phyloP scores from a whole-genome alignment of 768 basidiomycete species.

The Trichaptum fuscoviolaceum region DNA sequence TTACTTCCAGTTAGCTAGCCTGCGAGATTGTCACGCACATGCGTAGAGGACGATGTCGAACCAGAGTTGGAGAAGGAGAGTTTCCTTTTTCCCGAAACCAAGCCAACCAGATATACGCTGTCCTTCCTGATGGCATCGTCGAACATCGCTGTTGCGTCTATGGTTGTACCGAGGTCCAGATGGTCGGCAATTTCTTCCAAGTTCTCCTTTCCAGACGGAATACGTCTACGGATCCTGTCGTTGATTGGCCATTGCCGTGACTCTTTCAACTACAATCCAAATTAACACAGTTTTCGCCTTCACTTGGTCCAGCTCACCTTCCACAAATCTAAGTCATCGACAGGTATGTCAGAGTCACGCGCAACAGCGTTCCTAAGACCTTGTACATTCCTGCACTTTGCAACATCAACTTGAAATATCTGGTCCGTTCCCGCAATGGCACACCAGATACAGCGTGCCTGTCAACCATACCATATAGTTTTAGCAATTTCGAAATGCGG shows the following conservation, averaged over 20 bases:
- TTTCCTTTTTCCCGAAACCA: not conserved
- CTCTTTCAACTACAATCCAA: not conserved
- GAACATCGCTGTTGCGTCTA: not conserved
- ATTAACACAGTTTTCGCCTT: not conserved
- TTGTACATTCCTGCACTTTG: not conserved
- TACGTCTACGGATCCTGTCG: not conserved
- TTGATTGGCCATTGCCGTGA: not conserved
- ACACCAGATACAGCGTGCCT: not conserved
- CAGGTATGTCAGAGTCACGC: not conserved
- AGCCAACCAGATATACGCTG: not conserved
- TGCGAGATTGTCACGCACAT: not conserved
- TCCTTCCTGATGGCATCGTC: not conserved
- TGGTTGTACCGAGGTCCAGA: not conserved
- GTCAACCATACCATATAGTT: too few species aligned
- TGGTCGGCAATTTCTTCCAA: not conserved
- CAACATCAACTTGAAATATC: not conserved
- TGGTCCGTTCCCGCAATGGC: not conserved
- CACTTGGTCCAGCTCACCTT: not conserved
- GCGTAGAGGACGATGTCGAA: not conserved
- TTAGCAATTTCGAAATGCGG: too few species aligned
- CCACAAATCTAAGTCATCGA: not conserved
- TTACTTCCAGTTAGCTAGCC: not conserved
- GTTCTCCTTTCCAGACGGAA: not conserved
- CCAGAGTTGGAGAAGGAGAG: not conserved
- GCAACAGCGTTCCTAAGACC: not conserved